Evolutionary conservation across 352 stramenopile genomes (phyloP).

Genomic region (Blastocystis sp.): DNA sequence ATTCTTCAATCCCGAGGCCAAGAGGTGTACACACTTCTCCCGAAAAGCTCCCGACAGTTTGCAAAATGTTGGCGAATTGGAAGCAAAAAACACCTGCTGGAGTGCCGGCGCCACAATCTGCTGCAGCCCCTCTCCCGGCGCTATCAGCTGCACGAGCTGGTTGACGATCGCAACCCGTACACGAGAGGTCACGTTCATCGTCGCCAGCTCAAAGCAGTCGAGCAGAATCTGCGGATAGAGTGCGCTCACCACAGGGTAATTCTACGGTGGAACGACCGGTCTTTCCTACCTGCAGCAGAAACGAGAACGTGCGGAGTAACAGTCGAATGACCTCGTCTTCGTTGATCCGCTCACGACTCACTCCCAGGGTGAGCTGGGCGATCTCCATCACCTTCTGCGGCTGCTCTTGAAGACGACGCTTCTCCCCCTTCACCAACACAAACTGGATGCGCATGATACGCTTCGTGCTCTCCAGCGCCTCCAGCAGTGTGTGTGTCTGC

Average conservation of each 20-base stretch:
- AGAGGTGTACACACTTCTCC: not conserved
- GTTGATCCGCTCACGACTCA: not conserved
- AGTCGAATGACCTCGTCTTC: slow-evolving; percentile 40
- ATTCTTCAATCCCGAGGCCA: not conserved
- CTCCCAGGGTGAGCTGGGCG: not conserved
- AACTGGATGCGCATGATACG: slow-evolving; percentile 10
- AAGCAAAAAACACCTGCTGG: not conserved
- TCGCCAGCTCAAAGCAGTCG: not conserved
- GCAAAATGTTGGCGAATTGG: not conserved
- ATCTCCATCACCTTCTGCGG: not conserved
- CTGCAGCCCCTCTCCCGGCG: not conserved
- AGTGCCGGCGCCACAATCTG: not conserved
- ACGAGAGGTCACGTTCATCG: not conserved
- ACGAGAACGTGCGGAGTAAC: not conserved
- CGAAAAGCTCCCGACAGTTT: not conserved
- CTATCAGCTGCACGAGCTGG: not conserved
- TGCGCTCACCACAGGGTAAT: not conserved
- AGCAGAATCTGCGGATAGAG: slow-evolving; percentile 14
- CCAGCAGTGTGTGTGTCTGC: not conserved
- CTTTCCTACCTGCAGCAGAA: not conserved
- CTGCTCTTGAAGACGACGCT: not conserved
- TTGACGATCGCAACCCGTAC: not conserved
- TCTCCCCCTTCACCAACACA: slow-evolving; percentile 20
- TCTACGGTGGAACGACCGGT: not conserved
- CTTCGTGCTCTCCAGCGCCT: not conserved